phyloP scores from a whole-genome alignment of 2,329 filamentous ascomycete genomes.

The Acephala macrosclerotiorum region DNA sequence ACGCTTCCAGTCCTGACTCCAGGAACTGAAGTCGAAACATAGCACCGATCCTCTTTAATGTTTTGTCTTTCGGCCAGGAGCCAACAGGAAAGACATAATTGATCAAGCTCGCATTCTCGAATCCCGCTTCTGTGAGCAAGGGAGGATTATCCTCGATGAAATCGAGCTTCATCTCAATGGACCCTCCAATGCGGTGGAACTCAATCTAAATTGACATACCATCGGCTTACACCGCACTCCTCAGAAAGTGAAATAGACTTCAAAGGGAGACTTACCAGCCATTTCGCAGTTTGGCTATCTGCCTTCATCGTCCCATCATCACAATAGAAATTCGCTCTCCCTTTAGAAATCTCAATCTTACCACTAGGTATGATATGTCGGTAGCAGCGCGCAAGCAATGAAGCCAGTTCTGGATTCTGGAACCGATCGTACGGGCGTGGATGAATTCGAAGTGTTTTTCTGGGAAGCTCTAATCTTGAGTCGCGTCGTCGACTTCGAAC shows the following conservation, averaged over 20 bases:
- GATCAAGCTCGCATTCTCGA: conserved; percentile 47
- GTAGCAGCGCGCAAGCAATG: too few species aligned
- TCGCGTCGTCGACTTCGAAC: too few species aligned
- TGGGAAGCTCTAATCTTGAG: too few species aligned
- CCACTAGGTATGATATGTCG: too few species aligned
- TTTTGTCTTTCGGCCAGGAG: conserved; percentile 43
- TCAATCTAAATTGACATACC: neutral
- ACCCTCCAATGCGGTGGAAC: neutral
- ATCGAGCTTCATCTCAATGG: conserved; percentile 29
- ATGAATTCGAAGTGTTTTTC: too few species aligned
- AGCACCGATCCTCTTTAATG: conserved; percentile 41
- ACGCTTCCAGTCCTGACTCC: conserved; percentile 34
- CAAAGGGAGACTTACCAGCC: neutral
- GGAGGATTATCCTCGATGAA: conserved; percentile 33
- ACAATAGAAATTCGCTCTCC: too few species aligned
- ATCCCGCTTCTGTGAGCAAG: conserved; percentile 47
- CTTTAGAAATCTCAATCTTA: neutral
- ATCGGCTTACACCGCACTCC: too few species aligned
- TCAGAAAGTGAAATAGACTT: too few species aligned
- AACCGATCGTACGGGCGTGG: too few species aligned
- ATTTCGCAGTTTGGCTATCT: neutral
- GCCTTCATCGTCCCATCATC: too few species aligned
- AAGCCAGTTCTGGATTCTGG: too few species aligned
- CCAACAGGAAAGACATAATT: conserved; percentile 36
- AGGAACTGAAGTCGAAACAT: conserved; percentile 35